Percentiles rank a stretch among this genome's conserved stretches.
These are phyloP conservation scores for Austroboletus eburneus DNA, from an alignment of 768 basidiomycete species.

Conservation along the genomic window DNA sequence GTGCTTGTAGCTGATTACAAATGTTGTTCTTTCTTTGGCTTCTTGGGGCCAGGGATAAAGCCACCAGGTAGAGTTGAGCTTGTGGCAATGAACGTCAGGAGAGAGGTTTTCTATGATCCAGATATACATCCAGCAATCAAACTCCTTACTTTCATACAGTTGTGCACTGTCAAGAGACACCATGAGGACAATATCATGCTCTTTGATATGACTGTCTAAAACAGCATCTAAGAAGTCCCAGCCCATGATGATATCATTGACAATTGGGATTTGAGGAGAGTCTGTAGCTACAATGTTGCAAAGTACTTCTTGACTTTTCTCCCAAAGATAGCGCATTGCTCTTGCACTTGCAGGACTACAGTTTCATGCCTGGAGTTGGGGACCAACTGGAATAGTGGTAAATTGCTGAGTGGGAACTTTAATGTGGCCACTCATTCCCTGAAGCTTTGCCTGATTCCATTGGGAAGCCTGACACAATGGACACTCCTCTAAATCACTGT, in stretches of 20 bases:
- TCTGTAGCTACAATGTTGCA: too few species aligned
- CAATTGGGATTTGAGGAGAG: conserved; percentile 1
- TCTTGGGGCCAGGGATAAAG: conserved; percentile 1
- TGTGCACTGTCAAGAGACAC: conserved; percentile 40
- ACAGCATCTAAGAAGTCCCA: conserved; percentile 8
- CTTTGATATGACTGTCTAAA: background rate
- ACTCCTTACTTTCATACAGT: conserved; percentile 23
- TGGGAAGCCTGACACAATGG: conserved; percentile 5
- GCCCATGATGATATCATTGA: background rate
- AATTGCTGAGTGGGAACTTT: conserved; percentile 32
- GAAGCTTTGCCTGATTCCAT: conserved; percentile 19
- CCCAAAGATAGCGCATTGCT: too few species aligned
- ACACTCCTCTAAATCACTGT: conserved; percentile 15
- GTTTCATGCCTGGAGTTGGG: conserved; percentile 40
- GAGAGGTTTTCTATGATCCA: too few species aligned
- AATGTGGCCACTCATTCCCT: background rate
- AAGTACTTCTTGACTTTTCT: too few species aligned
- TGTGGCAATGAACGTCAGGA: conserved; percentile 5
- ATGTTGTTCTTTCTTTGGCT: conserved; percentile 6
- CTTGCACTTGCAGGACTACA: conserved; percentile 20
- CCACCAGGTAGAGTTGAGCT: background rate
- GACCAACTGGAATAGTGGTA: conserved; percentile 38
- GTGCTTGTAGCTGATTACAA: too few species aligned
- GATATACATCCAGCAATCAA: too few species aligned
- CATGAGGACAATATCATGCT: conserved; percentile 30